A percentile compares a stretch with the other conserved stretches of the same genome.
Evolutionary conservation across 2,329 filamentous ascomycete genomes (phyloP).

Genomic region (Chlorencoelia australis): DNA sequence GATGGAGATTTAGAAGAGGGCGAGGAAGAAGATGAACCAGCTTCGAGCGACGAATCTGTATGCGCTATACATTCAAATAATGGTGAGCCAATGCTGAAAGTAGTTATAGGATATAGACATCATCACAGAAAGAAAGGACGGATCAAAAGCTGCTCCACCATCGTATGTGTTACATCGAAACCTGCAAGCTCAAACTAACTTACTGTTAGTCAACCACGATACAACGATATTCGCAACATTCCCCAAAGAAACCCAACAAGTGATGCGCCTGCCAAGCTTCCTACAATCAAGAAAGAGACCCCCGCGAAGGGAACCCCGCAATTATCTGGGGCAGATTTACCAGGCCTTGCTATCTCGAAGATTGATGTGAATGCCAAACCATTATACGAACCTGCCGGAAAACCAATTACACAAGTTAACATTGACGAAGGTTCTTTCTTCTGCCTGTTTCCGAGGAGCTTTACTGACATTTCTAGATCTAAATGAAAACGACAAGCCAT

Average conservation of each 20-base stretch:
- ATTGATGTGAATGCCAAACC: slow-evolving; percentile 80
- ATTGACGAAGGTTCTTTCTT: slow-evolving; percentile 50
- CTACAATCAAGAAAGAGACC: slow-evolving; percentile 37
- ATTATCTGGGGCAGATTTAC: slow-evolving; percentile 38
- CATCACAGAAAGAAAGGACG: slow-evolving; percentile 57
- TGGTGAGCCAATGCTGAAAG: slow-evolving; percentile 9
- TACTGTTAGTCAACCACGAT: slow-evolving; percentile 44
- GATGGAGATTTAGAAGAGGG: slow-evolving; percentile 52
- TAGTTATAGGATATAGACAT: slow-evolving; percentile 51
- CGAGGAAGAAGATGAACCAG: slow-evolving; percentile 52
- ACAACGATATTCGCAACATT: slow-evolving; percentile 57
- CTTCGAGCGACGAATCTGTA: slow-evolving; percentile 45
- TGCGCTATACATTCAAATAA: slow-evolving; percentile 4
- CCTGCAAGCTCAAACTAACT: slow-evolving; percentile 10
- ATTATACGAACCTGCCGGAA: slow-evolving; percentile 66
- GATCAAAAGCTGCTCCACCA: slow-evolving; percentile 48
- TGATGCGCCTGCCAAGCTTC: slow-evolving; percentile 38
- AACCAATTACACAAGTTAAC: slow-evolving; percentile 67
- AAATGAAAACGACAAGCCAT: slow-evolving; percentile 79
- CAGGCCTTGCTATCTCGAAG: slow-evolving; percentile 67
- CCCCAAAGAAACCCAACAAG: slow-evolving; percentile 47
- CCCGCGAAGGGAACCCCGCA: slow-evolving; percentile 27
- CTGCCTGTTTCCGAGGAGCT: background rate
- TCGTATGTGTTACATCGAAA: slow-evolving; percentile 34
- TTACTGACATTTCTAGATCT: slow-evolving; percentile 38